phyloP scores from a whole-genome alignment of 495 filamentous ascomycete genomes.

The Neurospora sp. region DNA sequence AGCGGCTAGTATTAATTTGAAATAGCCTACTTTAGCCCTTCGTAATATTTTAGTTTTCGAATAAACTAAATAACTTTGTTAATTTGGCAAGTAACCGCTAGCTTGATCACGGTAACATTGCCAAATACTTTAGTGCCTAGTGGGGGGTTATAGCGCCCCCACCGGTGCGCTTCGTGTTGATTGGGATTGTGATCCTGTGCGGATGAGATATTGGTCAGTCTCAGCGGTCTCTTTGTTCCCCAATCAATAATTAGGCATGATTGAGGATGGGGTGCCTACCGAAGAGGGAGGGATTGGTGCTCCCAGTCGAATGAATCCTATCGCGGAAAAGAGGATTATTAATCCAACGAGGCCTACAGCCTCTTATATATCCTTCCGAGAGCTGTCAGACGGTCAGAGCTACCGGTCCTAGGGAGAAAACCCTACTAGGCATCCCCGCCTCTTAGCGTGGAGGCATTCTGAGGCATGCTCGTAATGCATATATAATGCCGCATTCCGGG shows the following conservation, averaged over 20 bases:
- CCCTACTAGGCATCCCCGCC: not conserved
- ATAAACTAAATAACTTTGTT: no score
- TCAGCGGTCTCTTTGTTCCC: not conserved
- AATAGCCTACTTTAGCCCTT: no score
- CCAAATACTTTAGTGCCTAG: not conserved
- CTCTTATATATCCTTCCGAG: not conserved
- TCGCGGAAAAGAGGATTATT: not conserved
- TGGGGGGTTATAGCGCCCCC: not conserved
- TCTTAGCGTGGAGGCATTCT: not conserved
- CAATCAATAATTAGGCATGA: not conserved
- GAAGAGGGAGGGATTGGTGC: not conserved
- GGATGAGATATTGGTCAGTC: not conserved
- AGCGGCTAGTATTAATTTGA: no score
- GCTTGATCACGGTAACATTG: not conserved
- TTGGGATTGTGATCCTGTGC: not conserved
- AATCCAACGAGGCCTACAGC: not conserved
- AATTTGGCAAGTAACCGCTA: not conserved
- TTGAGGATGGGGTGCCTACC: not conserved
- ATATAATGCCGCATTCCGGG: not conserved
- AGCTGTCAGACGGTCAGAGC: not conserved
- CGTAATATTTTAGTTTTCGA: no score
- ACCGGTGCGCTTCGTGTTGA: not conserved
- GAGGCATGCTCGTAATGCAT: not conserved
- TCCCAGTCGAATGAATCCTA: not conserved
- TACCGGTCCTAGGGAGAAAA: not conserved